A percentile compares a stretch with the other conserved stretches of the same genome.
These are phyloP conservation scores for Fusarium decemcellulare DNA, from an alignment of 2,329 filamentous ascomycete genomes.

Conservation along the genomic window DNA sequence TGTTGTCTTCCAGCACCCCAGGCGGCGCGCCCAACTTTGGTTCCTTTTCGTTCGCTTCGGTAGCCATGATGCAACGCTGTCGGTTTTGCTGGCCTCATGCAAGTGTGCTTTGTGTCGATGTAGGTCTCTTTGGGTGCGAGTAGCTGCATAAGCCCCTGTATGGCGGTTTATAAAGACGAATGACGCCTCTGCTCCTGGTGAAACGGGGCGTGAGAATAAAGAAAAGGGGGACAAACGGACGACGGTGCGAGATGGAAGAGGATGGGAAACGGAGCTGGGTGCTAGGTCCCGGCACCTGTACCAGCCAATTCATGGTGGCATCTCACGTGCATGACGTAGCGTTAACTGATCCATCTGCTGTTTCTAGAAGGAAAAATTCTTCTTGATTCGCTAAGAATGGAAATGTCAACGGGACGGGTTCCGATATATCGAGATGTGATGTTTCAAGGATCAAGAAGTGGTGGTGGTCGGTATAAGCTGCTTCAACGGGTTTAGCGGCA, in stretches of 20 bases:
- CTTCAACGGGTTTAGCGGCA: background rate
- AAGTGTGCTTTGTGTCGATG: background rate
- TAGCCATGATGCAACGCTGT: background rate
- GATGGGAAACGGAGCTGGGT: background rate
- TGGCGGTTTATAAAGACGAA: no score
- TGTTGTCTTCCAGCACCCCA: background rate
- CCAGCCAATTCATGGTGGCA: background rate
- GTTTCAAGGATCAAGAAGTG: background rate
- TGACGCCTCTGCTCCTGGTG: no score
- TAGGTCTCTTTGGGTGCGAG: background rate
- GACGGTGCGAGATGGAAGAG: background rate
- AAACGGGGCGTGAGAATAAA: background rate
- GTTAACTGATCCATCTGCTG: background rate
- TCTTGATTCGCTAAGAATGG: background rate
- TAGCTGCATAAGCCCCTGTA: background rate
- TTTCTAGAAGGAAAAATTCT: background rate
- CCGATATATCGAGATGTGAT: background rate
- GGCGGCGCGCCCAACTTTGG: background rate
- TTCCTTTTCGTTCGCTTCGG: slow-evolving; percentile 1
- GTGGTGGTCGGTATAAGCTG: background rate
- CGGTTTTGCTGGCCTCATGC: background rate
- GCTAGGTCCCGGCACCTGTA: background rate
- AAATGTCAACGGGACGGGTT: background rate
- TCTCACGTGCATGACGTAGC: background rate
- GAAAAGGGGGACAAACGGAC: background rate